Evolutionary conservation across 768 basidiomycete species (phyloP).

Genomic region (Phanerochaete carnosa): DNA sequence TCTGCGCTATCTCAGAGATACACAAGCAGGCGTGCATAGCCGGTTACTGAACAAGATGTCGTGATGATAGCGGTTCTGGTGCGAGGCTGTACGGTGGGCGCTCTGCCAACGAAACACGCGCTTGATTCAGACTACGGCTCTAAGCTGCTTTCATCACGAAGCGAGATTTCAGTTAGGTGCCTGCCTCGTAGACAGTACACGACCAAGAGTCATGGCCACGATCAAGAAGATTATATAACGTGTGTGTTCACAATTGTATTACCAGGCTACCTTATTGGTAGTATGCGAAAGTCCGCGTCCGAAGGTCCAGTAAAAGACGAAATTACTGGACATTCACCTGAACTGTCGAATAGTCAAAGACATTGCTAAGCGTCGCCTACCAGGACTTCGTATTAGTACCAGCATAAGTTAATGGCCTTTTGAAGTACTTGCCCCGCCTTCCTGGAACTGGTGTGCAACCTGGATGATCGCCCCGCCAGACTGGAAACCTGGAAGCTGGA

Average conservation of each 20-base stretch:
- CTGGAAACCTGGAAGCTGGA: constrained; percentile 32
- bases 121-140: too few relatives aligned
- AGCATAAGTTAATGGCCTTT: neutral
- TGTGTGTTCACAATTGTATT: too few relatives aligned
- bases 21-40: neutral
- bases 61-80: neutral
- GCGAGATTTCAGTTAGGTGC: too few relatives aligned
- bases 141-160: too few relatives aligned
- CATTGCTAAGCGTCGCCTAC: neutral
- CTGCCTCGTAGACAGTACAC: too few relatives aligned
- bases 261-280: too few relatives aligned
- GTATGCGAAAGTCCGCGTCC: too few relatives aligned
- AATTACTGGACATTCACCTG: neutral
- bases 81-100: neutral
- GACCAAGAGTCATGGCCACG: too few relatives aligned
- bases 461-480: neutral
- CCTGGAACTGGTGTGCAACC: constrained; percentile 3
- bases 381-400: neutral
- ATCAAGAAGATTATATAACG: too few relatives aligned
- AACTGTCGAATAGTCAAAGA: constrained; percentile 4
- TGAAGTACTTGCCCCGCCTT: constrained; percentile 1
- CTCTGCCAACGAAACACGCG: neutral
- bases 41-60: neutral
- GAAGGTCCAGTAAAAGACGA: neutral
- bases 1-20: neutral